Percentiles rank a stretch among this genome's conserved stretches.
Conservation (phyloP, 345 rosid genomes). For the Camelina neglecta region DNA sequence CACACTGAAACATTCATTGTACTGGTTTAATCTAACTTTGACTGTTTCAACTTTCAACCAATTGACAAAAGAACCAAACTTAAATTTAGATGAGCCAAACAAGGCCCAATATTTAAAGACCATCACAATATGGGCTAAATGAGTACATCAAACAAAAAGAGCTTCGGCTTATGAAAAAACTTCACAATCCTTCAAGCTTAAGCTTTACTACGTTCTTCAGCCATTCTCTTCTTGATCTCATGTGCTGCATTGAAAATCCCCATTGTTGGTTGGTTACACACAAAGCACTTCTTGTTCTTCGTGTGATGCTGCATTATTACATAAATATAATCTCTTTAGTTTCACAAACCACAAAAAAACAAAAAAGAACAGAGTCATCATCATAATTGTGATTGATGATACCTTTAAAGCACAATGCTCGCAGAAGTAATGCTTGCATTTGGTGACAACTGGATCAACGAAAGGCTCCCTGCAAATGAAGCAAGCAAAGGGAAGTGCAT, state of each 20-base stretch:
- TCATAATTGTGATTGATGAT: neutral
- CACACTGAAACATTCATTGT: neutral
- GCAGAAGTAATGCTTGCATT: conserved; percentile 89
- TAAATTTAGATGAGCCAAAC: neutral
- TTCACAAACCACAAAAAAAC: neutral
- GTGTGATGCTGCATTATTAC: conserved; percentile 68
- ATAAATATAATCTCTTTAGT: neutral
- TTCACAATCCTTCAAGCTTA: conserved; percentile 16
- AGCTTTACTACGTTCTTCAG: conserved; percentile 42
- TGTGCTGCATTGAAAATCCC: conserved; percentile 84
- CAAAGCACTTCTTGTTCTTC: conserved; percentile 89
- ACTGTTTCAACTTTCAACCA: neutral
- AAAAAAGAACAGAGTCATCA: neutral
- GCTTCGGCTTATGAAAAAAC: neutral
- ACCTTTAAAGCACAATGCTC: conserved; percentile 97
- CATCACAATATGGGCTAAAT: neutral
- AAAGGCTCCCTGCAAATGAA: conserved; percentile 80
- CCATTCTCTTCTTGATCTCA: conserved; percentile 61
- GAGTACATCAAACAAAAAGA: neutral
- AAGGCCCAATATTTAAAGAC: neutral
- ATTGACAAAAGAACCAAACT: neutral
- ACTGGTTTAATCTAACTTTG: neutral
- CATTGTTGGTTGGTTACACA: conserved; percentile 82
- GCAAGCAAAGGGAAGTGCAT: conserved; percentile 80
- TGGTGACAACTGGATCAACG: conserved; percentile 83